Base-by-base conservation (phyloP, 768 basidiomycete species). In the Pulveroboletus sp. region DNA sequence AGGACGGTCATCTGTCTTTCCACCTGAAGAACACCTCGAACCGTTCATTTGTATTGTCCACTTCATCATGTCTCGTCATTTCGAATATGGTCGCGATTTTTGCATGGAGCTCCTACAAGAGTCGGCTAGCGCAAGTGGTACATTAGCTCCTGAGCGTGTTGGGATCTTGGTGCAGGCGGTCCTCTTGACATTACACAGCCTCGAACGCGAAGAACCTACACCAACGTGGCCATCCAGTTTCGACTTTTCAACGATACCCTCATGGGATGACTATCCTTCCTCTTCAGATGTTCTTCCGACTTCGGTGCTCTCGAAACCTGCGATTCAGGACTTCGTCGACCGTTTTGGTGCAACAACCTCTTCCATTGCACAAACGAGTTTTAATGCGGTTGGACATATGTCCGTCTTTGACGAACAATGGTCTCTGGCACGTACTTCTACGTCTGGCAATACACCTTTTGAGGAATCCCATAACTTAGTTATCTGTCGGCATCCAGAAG, bases 401-500 rank as follows among this genome's bases (percentile, higher is more conserved):
- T 83, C 85, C 14, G 73, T 94, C 28, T 84, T 92, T 49, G 93
- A 96, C 50, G 87, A 93, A 8, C 86, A 90, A 57, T 91, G 86
- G 85, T 77, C 81, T 0, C 73, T 78, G 45, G 73, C 79, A 17
- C 80, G 83, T 40, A 67, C 83, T 43, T 58, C 62, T 35, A 39
- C 50, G 3, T 49, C 58, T 17, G 47, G 57, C 8, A 65, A 41
- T 5, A 78, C 76, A 54, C 74, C 76, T 2, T 64, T 83, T 61
- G 83, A 92, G 56, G 88, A 93, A 59, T 72, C 81, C 3, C 81
- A 83, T 57, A 85, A 80, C 57, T 78, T 76, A 43, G 67, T 85
- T 43, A 75, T 88, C 17, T 79, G 87, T 32, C 79, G 82, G 24
- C 89, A 92, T 62, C 70, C 75, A 0, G 83, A 86, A 60, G 73